Evolutionary conservation across 23 red algal genomes (phyloP), one percentile per base, ranked within the genome.

Genomic region (Gracilaria vermiculophylla): DNA sequence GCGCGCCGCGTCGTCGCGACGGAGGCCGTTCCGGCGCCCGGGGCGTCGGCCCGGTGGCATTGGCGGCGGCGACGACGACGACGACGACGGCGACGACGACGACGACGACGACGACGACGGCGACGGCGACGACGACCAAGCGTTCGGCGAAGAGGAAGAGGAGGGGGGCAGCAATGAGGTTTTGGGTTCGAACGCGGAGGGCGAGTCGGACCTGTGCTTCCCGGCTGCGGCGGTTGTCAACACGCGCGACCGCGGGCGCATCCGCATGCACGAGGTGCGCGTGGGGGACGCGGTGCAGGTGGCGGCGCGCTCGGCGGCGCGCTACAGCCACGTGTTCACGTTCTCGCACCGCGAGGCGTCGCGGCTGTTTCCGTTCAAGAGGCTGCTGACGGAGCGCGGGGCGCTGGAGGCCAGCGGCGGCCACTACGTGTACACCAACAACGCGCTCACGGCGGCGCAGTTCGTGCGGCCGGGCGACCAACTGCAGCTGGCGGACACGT

Each of bases 151-250:
- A 8, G 70, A 43, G 5, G 56, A 36, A 53, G 31, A 48, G 19
- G 80, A 65, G 24, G 31, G 55, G 31, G 67, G 56, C 14, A 29
- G 48, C 1, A 0, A 54, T 43, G 41, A 80, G 36, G 49, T 41
- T 66, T 28, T 28, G 23, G 54, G 29, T 58, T 8, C 8, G 23
- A 34, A 69, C 37, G 64, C 35, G 4, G 64, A 69, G 12, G 64
- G 20, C 40, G 67, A 73, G 21, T 36, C 44, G 5, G 67, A 73
- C 67, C n/a, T 73, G 37, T 94, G 92, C 78, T 94, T 94, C 83
- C 92, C 92, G 25, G 83, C 76, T 5, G 10, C 57, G 12, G 83
- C 92, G 15, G 62, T 58, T 64, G 92, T 94, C 5, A 49, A 77
- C 44, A 62, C 81, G 9, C 45, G 40, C 12, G 21, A 55, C 12